Percentiles rank a stretch among this genome's conserved stretches.
phyloP scores from a whole-genome alignment of 2,329 filamentous ascomycete genomes.

The Volutella citrinella region DNA sequence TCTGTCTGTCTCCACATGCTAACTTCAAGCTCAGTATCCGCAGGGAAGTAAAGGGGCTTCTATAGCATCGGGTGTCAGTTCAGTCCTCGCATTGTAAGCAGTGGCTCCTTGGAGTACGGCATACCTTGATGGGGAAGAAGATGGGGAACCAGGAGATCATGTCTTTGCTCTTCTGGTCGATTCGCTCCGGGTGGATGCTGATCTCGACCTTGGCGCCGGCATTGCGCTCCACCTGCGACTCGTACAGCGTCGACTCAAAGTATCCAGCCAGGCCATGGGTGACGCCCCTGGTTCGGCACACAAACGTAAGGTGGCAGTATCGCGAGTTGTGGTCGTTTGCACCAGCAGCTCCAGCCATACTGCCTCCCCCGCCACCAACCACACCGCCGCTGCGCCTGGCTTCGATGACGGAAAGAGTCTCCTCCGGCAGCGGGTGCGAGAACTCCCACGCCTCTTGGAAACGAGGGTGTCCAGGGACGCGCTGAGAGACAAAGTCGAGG shows the following conservation, averaged over 20 bases:
- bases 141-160: conserved; percentile 99
- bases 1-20: conserved; percentile 97
- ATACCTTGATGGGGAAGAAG: conserved; percentile 91
- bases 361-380: conserved; percentile 65
- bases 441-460: conserved; percentile 82
- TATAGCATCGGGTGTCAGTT: no score
- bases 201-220: conserved; percentile 67
- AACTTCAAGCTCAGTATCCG: conserved; percentile 79
- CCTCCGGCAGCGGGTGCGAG: conserved; percentile 65
- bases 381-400: conserved; percentile 61
- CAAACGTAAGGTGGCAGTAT: conserved; percentile 75
- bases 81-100: no score
- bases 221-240: conserved; percentile 40
- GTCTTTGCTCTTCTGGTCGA: conserved; percentile 87
- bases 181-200: conserved; percentile 87
- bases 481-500: conserved; percentile 77
- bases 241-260: conserved; percentile 94
- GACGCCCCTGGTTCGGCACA: conserved; percentile 73
- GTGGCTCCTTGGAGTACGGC: no score
- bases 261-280: conserved; percentile 92
- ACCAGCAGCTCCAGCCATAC: conserved; percentile 71
- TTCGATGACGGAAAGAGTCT: conserved; percentile 53
- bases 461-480: conserved; percentile 53
- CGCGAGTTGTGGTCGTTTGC: conserved; percentile 90
- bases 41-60: conserved; percentile 83